phyloP scores from a whole-genome alignment of 2,329 filamentous ascomycete genomes.

The Didymella arachidicola region DNA sequence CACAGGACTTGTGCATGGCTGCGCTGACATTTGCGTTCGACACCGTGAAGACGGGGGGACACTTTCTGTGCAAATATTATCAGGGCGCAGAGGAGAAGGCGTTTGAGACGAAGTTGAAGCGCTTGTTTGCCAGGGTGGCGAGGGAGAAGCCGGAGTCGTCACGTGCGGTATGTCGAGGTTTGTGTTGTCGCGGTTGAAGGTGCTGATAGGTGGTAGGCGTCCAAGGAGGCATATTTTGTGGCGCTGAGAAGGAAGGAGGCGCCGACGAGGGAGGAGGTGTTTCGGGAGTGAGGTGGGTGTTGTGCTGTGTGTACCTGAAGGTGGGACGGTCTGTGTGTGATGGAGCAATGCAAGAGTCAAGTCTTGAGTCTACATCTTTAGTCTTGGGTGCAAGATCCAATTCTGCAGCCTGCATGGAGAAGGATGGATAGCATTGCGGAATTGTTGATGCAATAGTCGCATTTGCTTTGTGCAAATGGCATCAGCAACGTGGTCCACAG shows the following conservation, averaged over 20 bases:
- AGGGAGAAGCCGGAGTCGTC: conserved; percentile 93
- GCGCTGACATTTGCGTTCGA: conserved; percentile 87
- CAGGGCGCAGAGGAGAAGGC: conserved; percentile 85
- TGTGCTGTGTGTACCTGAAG: too few relatives aligned
- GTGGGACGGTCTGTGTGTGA: too few relatives aligned
- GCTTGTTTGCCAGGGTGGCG: conserved; percentile 79
- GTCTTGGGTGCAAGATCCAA: too few relatives aligned
- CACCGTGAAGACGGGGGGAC: conserved; percentile 80
- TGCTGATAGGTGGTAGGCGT: conserved; percentile 65
- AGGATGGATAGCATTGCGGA: background rate
- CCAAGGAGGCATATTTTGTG: conserved; percentile 86
- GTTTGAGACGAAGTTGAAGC: conserved; percentile 76
- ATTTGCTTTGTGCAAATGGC: background rate
- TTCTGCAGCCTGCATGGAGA: too few relatives aligned
- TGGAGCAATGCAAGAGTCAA: background rate
- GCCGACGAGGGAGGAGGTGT: conserved; percentile 56
- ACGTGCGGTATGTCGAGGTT: conserved; percentile 67
- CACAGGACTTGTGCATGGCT: conserved; percentile 87
- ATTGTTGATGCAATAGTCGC: background rate
- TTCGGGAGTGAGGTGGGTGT: conserved; percentile 25
- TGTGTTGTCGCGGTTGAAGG: background rate
- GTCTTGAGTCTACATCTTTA: too few relatives aligned
- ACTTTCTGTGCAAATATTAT: conserved; percentile 98
- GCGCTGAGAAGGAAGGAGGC: conserved; percentile 72
- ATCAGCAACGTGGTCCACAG: background rate